Base-by-base conservation (phyloP, 108 stramenopile genomes). In the Stephanodiscus minutulus region DNA sequence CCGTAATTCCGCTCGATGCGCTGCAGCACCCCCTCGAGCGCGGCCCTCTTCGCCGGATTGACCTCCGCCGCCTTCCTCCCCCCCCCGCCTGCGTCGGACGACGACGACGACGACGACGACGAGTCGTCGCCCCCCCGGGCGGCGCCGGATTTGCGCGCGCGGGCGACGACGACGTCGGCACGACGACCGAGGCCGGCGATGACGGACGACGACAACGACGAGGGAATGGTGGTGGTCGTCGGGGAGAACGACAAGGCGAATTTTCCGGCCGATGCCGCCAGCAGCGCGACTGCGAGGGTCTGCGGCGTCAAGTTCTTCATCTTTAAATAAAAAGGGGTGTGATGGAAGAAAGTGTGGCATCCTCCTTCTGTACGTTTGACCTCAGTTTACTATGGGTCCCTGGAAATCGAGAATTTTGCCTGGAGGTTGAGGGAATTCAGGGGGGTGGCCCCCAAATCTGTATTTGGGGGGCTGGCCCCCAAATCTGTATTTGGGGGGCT, bases 1-100 rank as follows among this genome's bases (percentile, higher is more conserved):
- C 98, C 98, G 66, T 97, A 97, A 54, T 64, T 76, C 11, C 91
- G 79, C 78, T 98, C 98, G 66, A 98, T 97, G 57, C 92, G 85
- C 48, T 83, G 79, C 39, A 98, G 58, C 0, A 97, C 98, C 15
- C 93, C 95, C 20, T 96, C 90, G 24, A 98, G 83, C 0, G 96
- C 98, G 7, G 92, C 86, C 43, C 57, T 65, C 68, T 89, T 95
- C 68, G 88, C 79, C 5, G 88, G 78, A 65, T 90, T 63, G 41
- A 13, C 12, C 9, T 49, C 7, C 17, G 50, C 20, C 35, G 50
- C 25, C 22, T 65, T 47, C 55, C 20, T n/a, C 28, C 11, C 43
- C 8, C 18, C 35, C 4, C 39, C 61, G 39, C 20, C 17, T 1
- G n/a, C 61, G 29, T 13, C 44, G 25, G 29, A 9, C 44, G 25